phyloP scores from a whole-genome alignment of 805 yeast species.

The Suhomyces vadensis region DNA sequence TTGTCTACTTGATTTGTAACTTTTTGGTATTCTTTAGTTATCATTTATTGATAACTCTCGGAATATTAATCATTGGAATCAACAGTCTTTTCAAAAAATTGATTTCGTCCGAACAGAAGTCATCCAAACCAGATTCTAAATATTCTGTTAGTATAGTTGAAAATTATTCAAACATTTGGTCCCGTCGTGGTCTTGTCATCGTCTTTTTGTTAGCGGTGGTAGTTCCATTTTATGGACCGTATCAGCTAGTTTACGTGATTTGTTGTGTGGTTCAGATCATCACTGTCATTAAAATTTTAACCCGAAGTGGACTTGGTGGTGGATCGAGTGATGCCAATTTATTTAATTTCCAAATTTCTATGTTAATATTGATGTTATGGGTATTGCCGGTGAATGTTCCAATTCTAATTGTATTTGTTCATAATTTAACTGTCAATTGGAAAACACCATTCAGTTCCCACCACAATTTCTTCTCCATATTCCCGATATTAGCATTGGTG shows the following conservation, averaged over 20 bases:
- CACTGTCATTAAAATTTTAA: conserved; percentile 43
- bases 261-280: conserved; percentile 58
- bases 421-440: conserved; percentile 76
- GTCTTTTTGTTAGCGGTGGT: conserved; percentile 37
- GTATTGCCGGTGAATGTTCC: conserved; percentile 79
- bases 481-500: conserved; percentile 66
- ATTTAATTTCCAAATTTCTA: conserved; percentile 60
- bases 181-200: conserved; percentile 27
- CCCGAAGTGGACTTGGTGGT: not conserved
- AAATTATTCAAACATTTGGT: conserved; percentile 1
- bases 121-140: not conserved
- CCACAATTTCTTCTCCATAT: conserved; percentile 75
- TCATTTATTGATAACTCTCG: conserved; percentile 17
- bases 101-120: not conserved
- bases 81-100: not conserved
- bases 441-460: conserved; percentile 83
- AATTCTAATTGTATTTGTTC: conserved; percentile 75
- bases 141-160: not conserved
- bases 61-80: conserved; percentile 4
- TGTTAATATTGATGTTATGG: conserved; percentile 72
- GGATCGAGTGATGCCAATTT: conserved; percentile 24
- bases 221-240: conserved; percentile 71
- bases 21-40: conserved; percentile 43
- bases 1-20: conserved; percentile 50
- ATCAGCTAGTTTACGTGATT: conserved; percentile 72